Base-by-base conservation (phyloP, 768 basidiomycete genomes). In the Psilocybe tampanensis region DNA sequence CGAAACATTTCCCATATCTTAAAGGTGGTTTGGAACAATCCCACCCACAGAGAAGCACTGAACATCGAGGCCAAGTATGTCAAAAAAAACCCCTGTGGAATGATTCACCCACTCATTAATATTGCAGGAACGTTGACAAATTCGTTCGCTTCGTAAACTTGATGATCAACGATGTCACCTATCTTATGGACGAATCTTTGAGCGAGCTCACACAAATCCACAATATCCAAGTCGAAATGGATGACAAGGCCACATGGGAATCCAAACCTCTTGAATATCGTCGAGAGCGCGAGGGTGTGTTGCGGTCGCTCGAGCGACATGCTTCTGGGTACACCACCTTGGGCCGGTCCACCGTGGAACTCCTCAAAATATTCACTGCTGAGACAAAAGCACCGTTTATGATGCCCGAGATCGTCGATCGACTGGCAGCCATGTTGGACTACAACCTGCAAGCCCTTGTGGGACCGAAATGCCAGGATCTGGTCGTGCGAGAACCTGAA, bases 81-180 rank as follows among this genome's bases (percentile, higher is more conserved):
- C 8, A 4, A 29, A 29, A 29, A 29, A 29, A n/a, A n/a, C 19
- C 23, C 18, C 29, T 13, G 18, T 8, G 51, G 23, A 24, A 7
- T 26, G 32, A 34, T 8, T n/a, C 21, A 15, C 24, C 32, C 18
- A 41, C 48, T 51, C 15, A 47, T n/a, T 39, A 48, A 8, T 12
- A 9, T 24, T 24, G 18, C 57, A 95, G 92, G 60, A 85, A 94
- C 67, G 88, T 92, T 47, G 94, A 97, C 64, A 90, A 92, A 72
- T 98, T 98, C 70, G 88, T 98, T 52, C 88, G 89, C 54, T 98
- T 99, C 71, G 84, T 95, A 75, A 98, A 99, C 74, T 79, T 98
- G 65, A 91, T 98, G 86, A 97, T 98, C 78, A 98, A 97, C 80
- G 97, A 99, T 65, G 94, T 96, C 53, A 98, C 96, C 8, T 98